phyloP scores from a whole-genome alignment of 108 stramenopile genomes.

The Stephanodiscus minutulus region DNA sequence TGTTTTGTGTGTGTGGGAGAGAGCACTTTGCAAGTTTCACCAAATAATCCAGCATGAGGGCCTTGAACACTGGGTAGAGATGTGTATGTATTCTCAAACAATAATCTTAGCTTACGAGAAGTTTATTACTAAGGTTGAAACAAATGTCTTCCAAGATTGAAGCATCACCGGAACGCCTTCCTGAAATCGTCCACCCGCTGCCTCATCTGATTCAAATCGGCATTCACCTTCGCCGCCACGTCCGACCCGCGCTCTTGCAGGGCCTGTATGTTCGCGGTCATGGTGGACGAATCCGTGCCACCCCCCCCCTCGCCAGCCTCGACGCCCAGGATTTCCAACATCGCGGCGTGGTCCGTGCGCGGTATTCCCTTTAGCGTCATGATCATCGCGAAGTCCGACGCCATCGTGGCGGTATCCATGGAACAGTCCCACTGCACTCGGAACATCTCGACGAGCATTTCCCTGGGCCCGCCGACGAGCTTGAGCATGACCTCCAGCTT shows the following conservation, averaged over 20 bases:
- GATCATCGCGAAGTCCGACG: constrained; percentile 80
- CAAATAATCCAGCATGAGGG: too few species aligned
- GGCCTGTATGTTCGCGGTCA: constrained; percentile 75
- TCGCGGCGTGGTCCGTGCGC: constrained; percentile 76
- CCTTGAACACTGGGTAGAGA: too few species aligned
- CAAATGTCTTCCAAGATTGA: not conserved
- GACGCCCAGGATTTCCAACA: constrained; percentile 88
- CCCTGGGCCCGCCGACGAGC: constrained; percentile 91
- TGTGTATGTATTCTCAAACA: too few species aligned
- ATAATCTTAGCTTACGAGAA: too few species aligned
- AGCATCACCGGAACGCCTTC: constrained; percentile 61
- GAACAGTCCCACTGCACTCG: constrained; percentile 83
- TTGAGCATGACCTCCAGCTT: constrained; percentile 96
- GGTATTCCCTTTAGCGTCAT: constrained; percentile 94
- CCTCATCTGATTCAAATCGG: constrained; percentile 82
- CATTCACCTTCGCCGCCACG: constrained; percentile 72
- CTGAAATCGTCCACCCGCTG: constrained; percentile 82
- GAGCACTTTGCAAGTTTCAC: too few species aligned
- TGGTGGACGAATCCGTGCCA: constrained; percentile 65
- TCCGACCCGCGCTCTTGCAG: constrained; percentile 64
- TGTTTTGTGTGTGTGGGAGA: too few species aligned
- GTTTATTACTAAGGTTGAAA: too few species aligned
- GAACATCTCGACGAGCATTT: constrained; percentile 91
- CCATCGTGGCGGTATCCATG: constrained; percentile 66
- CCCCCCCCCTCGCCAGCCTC: constrained; percentile 70